These are phyloP conservation scores for Termitomyces sp. DNA, from an alignment of 768 basidiomycete genomes.

Conservation along the genomic window DNA sequence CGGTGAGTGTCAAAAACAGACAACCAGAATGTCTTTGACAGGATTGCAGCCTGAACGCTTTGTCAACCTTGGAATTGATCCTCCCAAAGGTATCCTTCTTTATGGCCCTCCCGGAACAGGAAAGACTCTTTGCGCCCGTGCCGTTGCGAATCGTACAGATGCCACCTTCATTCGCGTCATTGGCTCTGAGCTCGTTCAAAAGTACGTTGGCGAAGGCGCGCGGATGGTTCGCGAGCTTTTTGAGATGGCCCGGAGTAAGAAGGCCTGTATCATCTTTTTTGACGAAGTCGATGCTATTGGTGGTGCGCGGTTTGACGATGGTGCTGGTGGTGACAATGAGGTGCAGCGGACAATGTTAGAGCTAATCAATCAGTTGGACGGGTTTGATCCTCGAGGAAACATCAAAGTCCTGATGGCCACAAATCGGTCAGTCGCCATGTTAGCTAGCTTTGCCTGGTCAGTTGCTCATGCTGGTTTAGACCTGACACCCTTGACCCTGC, in stretches of 20 bases:
- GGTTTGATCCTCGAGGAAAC: slow-evolving; percentile 98
- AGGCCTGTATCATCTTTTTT: slow-evolving; percentile 99
- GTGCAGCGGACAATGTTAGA: slow-evolving; percentile 99
- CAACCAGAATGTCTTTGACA: slow-evolving; percentile 15
- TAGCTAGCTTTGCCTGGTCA: not conserved
- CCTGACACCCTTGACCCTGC: slow-evolving; percentile 99
- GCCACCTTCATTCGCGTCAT: slow-evolving; percentile 99
- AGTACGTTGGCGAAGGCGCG: slow-evolving; percentile 99
- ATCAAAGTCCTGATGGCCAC: slow-evolving; percentile 99
- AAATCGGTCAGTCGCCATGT: slow-evolving; percentile 64
- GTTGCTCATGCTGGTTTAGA: slow-evolving; percentile 39
- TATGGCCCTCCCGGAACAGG: slow-evolving; percentile 98
- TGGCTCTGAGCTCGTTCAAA: slow-evolving; percentile 99
- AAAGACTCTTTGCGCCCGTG: slow-evolving; percentile 96
- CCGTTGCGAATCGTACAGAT: slow-evolving; percentile 97
- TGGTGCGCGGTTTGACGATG: slow-evolving; percentile 97
- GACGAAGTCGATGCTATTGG: slow-evolving; percentile 99
- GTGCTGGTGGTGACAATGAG: slow-evolving; percentile 98
- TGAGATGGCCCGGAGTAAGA: slow-evolving; percentile 98
- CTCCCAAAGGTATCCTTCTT: slow-evolving; percentile 95
- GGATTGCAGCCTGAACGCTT: slow-evolving; percentile 89
- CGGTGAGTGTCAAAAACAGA: slow-evolving; percentile 49
- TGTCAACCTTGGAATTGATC: slow-evolving; percentile 97
- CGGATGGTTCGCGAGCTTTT: slow-evolving; percentile 98
- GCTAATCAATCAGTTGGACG: slow-evolving; percentile 97